A percentile compares a stretch with the other conserved stretches of the same genome.
Conservation (phyloP, 1,284 basidiomycete genomes). For the Sutorius eximius region DNA sequence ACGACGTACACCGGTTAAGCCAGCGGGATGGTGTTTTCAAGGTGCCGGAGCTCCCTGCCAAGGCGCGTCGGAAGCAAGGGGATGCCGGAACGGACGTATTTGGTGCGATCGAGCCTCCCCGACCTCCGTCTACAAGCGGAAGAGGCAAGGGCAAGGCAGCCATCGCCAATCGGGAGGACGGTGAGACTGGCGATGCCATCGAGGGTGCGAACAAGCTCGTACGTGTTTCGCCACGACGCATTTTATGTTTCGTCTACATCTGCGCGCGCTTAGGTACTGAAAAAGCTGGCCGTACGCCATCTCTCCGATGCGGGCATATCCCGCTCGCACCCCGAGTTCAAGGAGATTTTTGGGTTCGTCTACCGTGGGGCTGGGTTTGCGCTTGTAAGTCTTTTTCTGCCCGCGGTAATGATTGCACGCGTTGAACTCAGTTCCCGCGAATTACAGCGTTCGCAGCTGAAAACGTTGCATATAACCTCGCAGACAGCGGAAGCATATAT, state of each 20-base stretch:
- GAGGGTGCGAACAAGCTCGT: constrained; percentile 47
- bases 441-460: constrained; percentile 42
- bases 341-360: constrained; percentile 52
- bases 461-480: constrained; percentile 31
- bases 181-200: constrained; percentile 24
- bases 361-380: constrained; percentile 58
- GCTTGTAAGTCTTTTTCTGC: constrained; percentile 41
- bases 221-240: constrained; percentile 11
- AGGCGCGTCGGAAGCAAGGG: constrained; percentile 29
- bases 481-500: constrained; percentile 41
- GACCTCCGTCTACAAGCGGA: constrained; percentile 15
- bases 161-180: not conserved
- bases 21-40: constrained; percentile 41
- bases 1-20: not conserved
- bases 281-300: constrained; percentile 41
- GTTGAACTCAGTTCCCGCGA: not conserved
- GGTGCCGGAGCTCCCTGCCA: constrained; percentile 47
- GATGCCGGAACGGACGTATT: constrained; percentile 50
- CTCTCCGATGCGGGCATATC: constrained; percentile 45
- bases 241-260: not conserved
- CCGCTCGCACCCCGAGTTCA: constrained; percentile 62
- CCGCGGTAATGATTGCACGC: not conserved
- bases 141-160: constrained; percentile 29
- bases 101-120: constrained; percentile 35
- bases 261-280: constrained; percentile 41